phyloP scores from a whole-genome alignment of 164 flowering plant species.

The Brasenia schreberi region DNA sequence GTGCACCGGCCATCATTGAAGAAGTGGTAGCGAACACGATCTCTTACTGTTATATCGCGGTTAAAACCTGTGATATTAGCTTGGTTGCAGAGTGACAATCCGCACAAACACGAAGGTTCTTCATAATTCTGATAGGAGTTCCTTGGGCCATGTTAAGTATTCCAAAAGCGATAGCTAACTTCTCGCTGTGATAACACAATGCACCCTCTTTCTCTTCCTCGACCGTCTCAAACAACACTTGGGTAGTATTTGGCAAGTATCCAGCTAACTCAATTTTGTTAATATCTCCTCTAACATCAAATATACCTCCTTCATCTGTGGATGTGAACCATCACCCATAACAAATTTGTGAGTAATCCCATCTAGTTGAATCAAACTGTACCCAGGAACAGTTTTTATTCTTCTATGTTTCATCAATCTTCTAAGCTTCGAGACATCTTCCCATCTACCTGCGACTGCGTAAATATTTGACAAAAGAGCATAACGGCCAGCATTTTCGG shows the following conservation, averaged over 20 bases:
- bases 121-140: slow-evolving; percentile 21
- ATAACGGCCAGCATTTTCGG: slow-evolving; percentile 26
- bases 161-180: slow-evolving; percentile 29
- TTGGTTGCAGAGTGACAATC: slow-evolving; percentile 28
- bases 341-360: slow-evolving; percentile 23
- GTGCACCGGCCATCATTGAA: slow-evolving; percentile 26
- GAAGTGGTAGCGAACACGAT: slow-evolving; percentile 25
- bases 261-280: slow-evolving; percentile 15
- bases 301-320: slow-evolving; percentile 18
- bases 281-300: slow-evolving; percentile 18
- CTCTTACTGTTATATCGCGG: slow-evolving; percentile 26
- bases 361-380: slow-evolving; percentile 22
- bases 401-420: slow-evolving; percentile 25
- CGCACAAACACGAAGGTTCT: slow-evolving; percentile 29
- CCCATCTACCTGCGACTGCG: slow-evolving; percentile 32
- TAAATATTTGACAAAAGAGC: slow-evolving; percentile 26
- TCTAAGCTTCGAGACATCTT: slow-evolving; percentile 21
- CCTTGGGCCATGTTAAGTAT: slow-evolving; percentile 19
- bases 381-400: slow-evolving; percentile 26
- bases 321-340: slow-evolving; percentile 23
- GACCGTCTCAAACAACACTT: slow-evolving; percentile 24
- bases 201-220: slow-evolving; percentile 35
- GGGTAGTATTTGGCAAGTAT: slow-evolving; percentile 19
- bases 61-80: slow-evolving; percentile 20
- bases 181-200: slow-evolving; percentile 25